These are phyloP conservation scores for Bryoglossum gracile DNA, from an alignment of 495 filamentous ascomycete species.

Conservation along the genomic window DNA sequence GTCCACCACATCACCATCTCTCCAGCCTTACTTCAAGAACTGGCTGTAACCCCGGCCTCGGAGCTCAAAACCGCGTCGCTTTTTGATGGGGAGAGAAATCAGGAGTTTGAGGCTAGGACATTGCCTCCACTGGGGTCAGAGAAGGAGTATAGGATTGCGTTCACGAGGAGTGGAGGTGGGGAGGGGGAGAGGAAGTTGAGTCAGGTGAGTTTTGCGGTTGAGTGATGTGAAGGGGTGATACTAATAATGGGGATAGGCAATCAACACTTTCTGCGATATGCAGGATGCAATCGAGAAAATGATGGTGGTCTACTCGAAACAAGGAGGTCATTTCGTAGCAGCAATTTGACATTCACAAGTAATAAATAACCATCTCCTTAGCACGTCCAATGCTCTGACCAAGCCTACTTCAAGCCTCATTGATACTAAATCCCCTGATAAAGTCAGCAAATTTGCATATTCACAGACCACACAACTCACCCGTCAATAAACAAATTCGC, in stretches of 20 bases:
- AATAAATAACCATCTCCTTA: too few relatives aligned
- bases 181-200: constrained; percentile 44
- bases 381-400: too few relatives aligned
- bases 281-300: constrained; percentile 46
- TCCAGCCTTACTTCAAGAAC: constrained; percentile 40
- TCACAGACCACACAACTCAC: neutral
- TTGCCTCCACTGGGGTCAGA: constrained; percentile 35
- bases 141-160: constrained; percentile 42
- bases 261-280: constrained; percentile 55
- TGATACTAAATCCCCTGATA: constrained; percentile 5
- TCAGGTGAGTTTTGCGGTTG: constrained; percentile 24
- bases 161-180: constrained; percentile 41
- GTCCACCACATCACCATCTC: constrained; percentile 51
- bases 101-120: constrained; percentile 20
- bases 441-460: neutral
- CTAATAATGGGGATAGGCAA: constrained; percentile 31
- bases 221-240: neutral
- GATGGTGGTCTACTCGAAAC: too few relatives aligned
- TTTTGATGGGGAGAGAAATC: too few relatives aligned
- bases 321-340: neutral
- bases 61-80: neutral
- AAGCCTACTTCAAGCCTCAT: constrained; percentile 1
- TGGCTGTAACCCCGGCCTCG: constrained; percentile 33
- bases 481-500: constrained; percentile 12
- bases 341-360: neutral